A percentile compares a stretch with the other conserved stretches of the same genome.
These are phyloP conservation scores for Exophiala lecanii-corni DNA, from an alignment of 2,329 filamentous ascomycete genomes.

Conservation along the genomic window DNA sequence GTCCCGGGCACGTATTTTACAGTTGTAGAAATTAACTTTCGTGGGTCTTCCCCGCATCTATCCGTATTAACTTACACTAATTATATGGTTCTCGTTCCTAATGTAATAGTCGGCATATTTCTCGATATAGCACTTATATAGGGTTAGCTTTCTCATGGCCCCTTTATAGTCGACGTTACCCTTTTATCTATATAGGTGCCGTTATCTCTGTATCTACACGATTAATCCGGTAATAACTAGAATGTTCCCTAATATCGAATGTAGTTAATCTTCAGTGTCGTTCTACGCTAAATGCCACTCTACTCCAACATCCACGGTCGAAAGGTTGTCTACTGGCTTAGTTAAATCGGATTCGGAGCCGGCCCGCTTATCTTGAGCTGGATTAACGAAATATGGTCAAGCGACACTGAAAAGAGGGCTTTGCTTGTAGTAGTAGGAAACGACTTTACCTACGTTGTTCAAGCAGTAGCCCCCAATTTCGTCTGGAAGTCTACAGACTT, in stretches of 20 bases:
- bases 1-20: constrained; percentile 34
- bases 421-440: constrained; percentile 32
- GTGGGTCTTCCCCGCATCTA: constrained; percentile 23
- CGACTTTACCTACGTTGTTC: constrained; percentile 33
- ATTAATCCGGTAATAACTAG: neutral
- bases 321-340: constrained; percentile 38
- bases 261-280: constrained; percentile 31
- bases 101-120: constrained; percentile 33
- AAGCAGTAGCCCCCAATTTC: constrained; percentile 37
- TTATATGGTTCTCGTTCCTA: constrained; percentile 26
- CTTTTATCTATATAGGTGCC: constrained; percentile 38
- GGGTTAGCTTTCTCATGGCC: constrained; percentile 37
- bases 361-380: constrained; percentile 38
- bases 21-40: constrained; percentile 34
- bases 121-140: constrained; percentile 34
- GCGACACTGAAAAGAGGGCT: constrained; percentile 30
- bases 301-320: constrained; percentile 35
- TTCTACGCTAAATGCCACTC: constrained; percentile 35
- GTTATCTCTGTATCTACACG: constrained; percentile 30
- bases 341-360: constrained; percentile 28
- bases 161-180: constrained; percentile 33
- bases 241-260: constrained; percentile 2
- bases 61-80: constrained; percentile 2
- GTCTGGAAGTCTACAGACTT: constrained; percentile 41
- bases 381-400: constrained; percentile 35